Percentiles rank a stretch among this genome's conserved stretches.
phyloP scores from a whole-genome alignment of 176 grass and related monocot species.

The Bonia amplexicaulis region DNA sequence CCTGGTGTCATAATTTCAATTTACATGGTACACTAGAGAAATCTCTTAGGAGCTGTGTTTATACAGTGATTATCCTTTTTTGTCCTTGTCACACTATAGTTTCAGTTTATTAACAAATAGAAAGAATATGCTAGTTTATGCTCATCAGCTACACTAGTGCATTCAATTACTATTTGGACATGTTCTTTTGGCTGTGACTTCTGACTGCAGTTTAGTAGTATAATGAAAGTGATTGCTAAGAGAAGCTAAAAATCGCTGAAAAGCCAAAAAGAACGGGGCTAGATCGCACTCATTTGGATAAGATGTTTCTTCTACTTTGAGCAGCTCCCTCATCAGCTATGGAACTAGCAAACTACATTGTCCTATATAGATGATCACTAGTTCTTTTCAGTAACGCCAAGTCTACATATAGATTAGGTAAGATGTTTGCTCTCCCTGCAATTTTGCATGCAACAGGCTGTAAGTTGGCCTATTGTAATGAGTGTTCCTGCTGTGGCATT shows the following conservation, averaged over 20 bases:
- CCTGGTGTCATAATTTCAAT: not conserved
- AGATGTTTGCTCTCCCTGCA: slow-evolving; percentile 15
- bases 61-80: not conserved
- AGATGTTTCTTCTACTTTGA: not conserved
- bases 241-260: no score
- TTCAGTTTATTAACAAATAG: not conserved
- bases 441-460: slow-evolving; percentile 41
- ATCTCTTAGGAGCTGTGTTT: not conserved
- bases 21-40: not conserved
- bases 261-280: no score
- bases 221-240: no score
- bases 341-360: not conserved
- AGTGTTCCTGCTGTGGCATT: slow-evolving; percentile 35
- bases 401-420: slow-evolving; percentile 12
- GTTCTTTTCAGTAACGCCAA: slow-evolving; percentile 3
- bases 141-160: not conserved
- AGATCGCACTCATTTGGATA: slow-evolving; percentile 4
- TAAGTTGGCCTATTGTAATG: slow-evolving; percentile 43
- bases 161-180: not conserved
- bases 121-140: not conserved
- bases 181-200: no score
- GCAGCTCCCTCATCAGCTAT: not conserved
- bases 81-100: not conserved
- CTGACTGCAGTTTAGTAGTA: no score
- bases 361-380: not conserved